phyloP scores from a whole-genome alignment of 148 eudicot species.

The Polygonum aviculare region DNA sequence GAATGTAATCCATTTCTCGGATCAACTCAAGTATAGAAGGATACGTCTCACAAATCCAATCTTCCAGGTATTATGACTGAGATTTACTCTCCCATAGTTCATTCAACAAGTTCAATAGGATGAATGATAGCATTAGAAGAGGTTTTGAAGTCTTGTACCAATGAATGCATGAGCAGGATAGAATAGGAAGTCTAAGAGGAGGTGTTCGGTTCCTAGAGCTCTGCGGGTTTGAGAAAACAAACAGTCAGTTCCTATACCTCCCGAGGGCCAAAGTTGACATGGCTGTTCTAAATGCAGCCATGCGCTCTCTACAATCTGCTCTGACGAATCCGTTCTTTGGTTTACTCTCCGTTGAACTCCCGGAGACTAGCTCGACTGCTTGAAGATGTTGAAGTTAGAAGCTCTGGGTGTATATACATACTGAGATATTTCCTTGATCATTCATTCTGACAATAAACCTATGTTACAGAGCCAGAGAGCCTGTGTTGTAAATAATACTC shows the following conservation, averaged over 20 bases:
- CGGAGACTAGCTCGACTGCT: not conserved
- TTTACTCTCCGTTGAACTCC: slow-evolving; percentile 37
- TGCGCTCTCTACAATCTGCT: slow-evolving; percentile 39
- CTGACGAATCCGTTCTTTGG: slow-evolving; percentile 75
- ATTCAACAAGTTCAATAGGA: too few species aligned
- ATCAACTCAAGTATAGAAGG: slow-evolving; percentile 57
- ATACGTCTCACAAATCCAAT: slow-evolving; percentile 60
- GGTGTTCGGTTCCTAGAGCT: slow-evolving; percentile 66
- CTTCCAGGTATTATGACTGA: slow-evolving; percentile 50
- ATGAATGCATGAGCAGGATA: slow-evolving; percentile 34
- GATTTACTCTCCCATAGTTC: not conserved
- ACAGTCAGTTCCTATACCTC: slow-evolving; percentile 45
- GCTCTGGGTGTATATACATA: not conserved
- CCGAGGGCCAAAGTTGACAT: slow-evolving; percentile 49
- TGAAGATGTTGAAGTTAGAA: not conserved
- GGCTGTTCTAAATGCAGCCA: slow-evolving; percentile 39
- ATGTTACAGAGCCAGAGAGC: not conserved
- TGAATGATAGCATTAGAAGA: not conserved
- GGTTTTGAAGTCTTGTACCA: not conserved
- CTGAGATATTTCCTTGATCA: not conserved
- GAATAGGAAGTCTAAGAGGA: slow-evolving; percentile 54
- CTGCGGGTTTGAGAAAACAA: slow-evolving; percentile 68
- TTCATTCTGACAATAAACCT: not conserved
- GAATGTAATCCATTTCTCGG: slow-evolving; percentile 54
- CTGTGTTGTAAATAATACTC: not conserved